Percentiles rank a stretch among this genome's conserved stretches.
These are phyloP conservation scores for Rhizophagus sp. DNA, from an alignment of 192 early-diverging fungal genomes.

Conservation along the genomic window DNA sequence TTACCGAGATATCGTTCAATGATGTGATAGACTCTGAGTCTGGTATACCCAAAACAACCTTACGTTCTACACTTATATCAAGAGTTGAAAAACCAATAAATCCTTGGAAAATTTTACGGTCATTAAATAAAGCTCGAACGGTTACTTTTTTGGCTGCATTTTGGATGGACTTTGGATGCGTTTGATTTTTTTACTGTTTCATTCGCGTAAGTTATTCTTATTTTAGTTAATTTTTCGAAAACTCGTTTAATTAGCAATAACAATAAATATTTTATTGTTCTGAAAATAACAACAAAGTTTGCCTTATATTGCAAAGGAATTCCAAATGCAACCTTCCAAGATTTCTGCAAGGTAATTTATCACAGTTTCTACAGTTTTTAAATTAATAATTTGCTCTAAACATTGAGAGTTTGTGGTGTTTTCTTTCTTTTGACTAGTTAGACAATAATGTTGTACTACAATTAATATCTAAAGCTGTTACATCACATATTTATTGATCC, in stretches of 20 bases:
- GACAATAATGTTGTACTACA: too few species aligned
- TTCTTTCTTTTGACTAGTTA: too few species aligned
- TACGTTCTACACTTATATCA: too few species aligned
- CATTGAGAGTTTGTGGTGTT: too few species aligned
- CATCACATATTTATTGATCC: too few species aligned
- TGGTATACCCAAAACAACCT: too few species aligned
- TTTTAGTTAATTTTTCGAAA: too few species aligned
- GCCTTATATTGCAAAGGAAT: conserved; percentile 56
- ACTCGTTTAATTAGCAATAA: too few species aligned
- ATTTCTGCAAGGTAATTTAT: conserved; percentile 45
- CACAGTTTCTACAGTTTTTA: not conserved
- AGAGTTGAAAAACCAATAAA: not conserved
- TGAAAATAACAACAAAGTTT: not conserved
- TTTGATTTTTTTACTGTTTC: conserved; percentile 71
- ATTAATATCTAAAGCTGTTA: too few species aligned
- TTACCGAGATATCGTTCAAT: too few species aligned
- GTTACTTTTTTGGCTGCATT: conserved; percentile 41
- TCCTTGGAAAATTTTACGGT: conserved; percentile 4
- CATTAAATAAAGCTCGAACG: not conserved
- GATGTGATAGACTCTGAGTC: too few species aligned
- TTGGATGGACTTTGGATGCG: conserved; percentile 73
- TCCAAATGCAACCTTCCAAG: conserved; percentile 51
- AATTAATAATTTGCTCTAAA: not conserved
- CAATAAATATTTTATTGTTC: too few species aligned
- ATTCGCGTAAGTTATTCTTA: conserved; percentile 36